Evolutionary conservation across 257 asterid species (phyloP), one percentile per base, ranked within the genome.

Genomic region (Anisodus tanguticus): DNA sequence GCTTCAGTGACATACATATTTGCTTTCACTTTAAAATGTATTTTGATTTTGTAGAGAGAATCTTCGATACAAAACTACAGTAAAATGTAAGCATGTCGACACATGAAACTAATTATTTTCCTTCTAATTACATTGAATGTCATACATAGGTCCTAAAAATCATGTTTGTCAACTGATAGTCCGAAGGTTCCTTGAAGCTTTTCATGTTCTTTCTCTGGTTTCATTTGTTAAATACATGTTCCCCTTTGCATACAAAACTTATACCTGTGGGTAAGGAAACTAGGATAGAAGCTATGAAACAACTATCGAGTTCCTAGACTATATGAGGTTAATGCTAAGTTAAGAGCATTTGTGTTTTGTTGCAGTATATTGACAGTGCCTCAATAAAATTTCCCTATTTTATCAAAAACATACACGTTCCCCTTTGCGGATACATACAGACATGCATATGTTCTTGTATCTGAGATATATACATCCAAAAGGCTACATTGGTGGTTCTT

Each of bases 401-500:
- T 69, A 69, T 16, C 9, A 39, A 39, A 39, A 69, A 17, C 19
- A 49, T 12, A 22, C 60, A 22, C 12, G 12, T 74, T 49, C 19
- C 9, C 31, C 43, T 47, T 49, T 22, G 81, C 7, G 9, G 47
- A 72, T 45, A 72, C 1, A n/a, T 19, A n/a, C 15, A 71, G 80
- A 49, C 80, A 10, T 45, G 41, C n/a, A 47, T 0, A 47, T 71
- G n/a, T 45, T 45, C 15, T 12, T 45, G n/a, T n/a, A 10, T 19
- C n/a, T 22, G 59, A 72, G 41, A 72, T 72, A 72, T 72, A 72
- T 72, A 72, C 35, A 45, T 72, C 80, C 10, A 71, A 71, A 72
- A 47, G 41, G 80, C 41, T 72, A 10, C 59, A 72, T 12, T 45
- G 59, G 41, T 39, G 10, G 58, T 53, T 53, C 9, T 72, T 72